Percentiles rank a stretch among this genome's conserved stretches.
phyloP scores from a whole-genome alignment of 148 eudicot genomes.

The Cornus kousa region DNA sequence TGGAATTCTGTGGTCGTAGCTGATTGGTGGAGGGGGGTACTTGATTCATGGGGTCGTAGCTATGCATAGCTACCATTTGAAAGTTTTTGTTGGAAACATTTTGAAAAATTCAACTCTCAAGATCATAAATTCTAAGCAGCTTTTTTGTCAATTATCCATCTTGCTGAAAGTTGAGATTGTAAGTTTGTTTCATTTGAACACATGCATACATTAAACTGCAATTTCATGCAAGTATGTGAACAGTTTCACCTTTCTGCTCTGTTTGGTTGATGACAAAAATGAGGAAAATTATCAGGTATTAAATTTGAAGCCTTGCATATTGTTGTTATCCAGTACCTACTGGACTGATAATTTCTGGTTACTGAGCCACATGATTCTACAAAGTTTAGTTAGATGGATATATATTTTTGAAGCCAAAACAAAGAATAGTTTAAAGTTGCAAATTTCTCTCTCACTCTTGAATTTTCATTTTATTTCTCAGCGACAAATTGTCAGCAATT shows the following conservation, averaged over 20 bases:
- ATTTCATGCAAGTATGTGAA: neutral
- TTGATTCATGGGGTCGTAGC: neutral
- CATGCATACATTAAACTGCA: neutral
- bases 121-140: neutral
- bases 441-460: neutral
- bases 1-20: neutral
- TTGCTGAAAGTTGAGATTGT: neutral
- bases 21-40: neutral
- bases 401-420: neutral
- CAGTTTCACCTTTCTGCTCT: neutral
- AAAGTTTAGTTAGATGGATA: no score
- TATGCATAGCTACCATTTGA: neutral
- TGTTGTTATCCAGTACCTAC: neutral
- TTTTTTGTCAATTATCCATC: neutral
- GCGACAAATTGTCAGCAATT: neutral
- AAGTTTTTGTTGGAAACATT: neutral
- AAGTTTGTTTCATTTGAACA: neutral
- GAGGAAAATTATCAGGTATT: neutral
- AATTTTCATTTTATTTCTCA: neutral
- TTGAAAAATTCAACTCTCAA: neutral
- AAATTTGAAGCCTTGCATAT: neutral
- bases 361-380: neutral
- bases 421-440: neutral
- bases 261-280: neutral
- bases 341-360: neutral